Base-by-base conservation (phyloP, 225 moss, liverwort and hornwort species). In the Thuidium tamariscinum region DNA sequence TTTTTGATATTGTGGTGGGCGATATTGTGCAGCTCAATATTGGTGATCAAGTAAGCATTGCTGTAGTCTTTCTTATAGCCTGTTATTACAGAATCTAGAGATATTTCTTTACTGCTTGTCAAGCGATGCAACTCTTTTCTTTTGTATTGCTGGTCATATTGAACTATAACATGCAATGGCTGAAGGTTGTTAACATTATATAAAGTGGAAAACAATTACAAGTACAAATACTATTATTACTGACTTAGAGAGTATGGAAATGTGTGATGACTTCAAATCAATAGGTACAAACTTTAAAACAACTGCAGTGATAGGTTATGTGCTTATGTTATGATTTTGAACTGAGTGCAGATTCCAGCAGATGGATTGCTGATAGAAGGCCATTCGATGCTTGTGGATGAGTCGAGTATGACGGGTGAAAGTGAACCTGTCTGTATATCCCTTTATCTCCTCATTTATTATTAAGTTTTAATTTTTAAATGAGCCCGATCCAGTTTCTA, bases 391-490 rank as follows among this genome's bases (percentile, higher is more conserved):
- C 83, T 94, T 67, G 91, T 95, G 71, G 97, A 97, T 76, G 97
- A 97, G 86, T 96, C 97, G 72, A 97, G 97, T 87, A 96, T 97
- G 97, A 97, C 97, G 70, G 97, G 97, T 89, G 97, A 97, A 95
- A 97, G 97, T 93, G 96, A 95, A 8, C 97, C 95, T 85, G 95
- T 97, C 84, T 89, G 97, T 94, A 79, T 83, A 84, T 87, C 27
- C 42, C 64, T 87, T 89, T 80, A 69, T 87, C 83, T 85, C 89
- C 70, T 89, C 76, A 60, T 73, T 83, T 60, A n/a, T 21, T 22
- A 49, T 26, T 64, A 22, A 36, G 30, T 49, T 55, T 64, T 59
- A 57, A 56, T 77, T 48, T 83, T 11, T 39, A 82, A 26, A 16
- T 44, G 20, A 66, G 39, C 5, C 19, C 13, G 29, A 67, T 52